Percentiles rank a stretch among this genome's conserved stretches.
Evolutionary conservation across 2,329 filamentous ascomycete genomes (phyloP).

Genomic region (Sporothrix euskadiensis): DNA sequence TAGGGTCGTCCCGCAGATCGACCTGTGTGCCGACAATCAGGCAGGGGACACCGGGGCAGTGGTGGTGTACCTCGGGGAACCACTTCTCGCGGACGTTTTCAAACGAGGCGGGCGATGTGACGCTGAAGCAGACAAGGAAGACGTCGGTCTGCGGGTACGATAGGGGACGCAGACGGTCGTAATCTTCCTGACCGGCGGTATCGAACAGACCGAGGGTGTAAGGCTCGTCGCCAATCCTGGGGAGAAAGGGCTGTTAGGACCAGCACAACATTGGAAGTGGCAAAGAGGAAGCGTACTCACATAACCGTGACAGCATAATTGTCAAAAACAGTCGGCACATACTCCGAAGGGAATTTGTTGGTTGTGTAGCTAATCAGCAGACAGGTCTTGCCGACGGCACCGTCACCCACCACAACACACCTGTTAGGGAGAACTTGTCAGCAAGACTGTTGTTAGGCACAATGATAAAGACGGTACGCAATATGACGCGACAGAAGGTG

Average conservation of each 20-base stretch:
- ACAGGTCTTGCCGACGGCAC: conserved; percentile 99
- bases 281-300: conserved; percentile 59
- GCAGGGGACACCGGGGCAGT: conserved; percentile 96
- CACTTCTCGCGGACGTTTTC: conserved; percentile 99
- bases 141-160: conserved; percentile 99
- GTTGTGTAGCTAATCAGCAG: conserved; percentile 99
- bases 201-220: conserved; percentile 97
- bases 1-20: conserved; percentile 86
- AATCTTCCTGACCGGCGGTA: conserved; percentile 99
- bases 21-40: conserved; percentile 97
- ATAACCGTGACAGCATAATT: conserved; percentile 99
- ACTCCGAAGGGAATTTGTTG: conserved; percentile 99
- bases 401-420: conserved; percentile 98
- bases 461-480: neutral
- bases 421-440: conserved; percentile 48
- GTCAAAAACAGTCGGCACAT: conserved; percentile 98
- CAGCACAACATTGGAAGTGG: neutral
- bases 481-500: neutral
- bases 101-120: conserved; percentile 95
- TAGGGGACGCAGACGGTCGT: conserved; percentile 91
- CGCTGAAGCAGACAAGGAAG: conserved; percentile 98
- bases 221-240: conserved; percentile 97
- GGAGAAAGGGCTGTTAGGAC: neutral
- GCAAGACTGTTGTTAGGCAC: neutral
- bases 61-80: conserved; percentile 98